Evolutionary conservation across 345 rosid genomes (phyloP), one percentile per base, ranked within the genome.

Genomic region (Eucalyptus curtisii): DNA sequence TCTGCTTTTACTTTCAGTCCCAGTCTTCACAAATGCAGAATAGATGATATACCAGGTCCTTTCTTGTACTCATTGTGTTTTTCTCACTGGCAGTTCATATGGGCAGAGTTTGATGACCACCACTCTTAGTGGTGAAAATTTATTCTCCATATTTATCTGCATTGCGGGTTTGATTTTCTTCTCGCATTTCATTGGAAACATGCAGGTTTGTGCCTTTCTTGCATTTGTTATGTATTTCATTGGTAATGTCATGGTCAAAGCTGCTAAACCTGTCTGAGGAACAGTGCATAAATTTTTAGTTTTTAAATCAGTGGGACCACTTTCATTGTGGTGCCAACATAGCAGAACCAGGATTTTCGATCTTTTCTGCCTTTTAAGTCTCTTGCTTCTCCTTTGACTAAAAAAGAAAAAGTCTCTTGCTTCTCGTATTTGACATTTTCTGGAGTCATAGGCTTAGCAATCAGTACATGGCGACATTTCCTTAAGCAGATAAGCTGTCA

Each of bases 151-250:
- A 91, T 57, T 92, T 79, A 93, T 97, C 31, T 94, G 96, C 92
- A 95, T 97, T 10, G 91, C 90, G 27, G 98, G 98, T 49, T 93
- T 96, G 16, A 94, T 95, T 86, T 92, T 97, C 92, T 97, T 95
- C 92, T 95, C 96, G 24, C 98, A 95, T 94, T 95, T 97, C 79
- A 95, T 97, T 42, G 98, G 99, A 52, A 95, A 96, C 88, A 94
- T 97, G 93, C 99, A 95, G 96, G 98, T 96, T 27, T 53, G 57
- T 76, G 45, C 37, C 53, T 80, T 12, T 40, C 37, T 44, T 76
- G 27, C 17, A 22, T 31, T 42, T 86, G 71, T 47, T 55, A 20
- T 17, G 22, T 87, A 40, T 76, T 68, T 76, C 13, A 24, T 40
- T 20, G 24, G 81, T 66, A 42, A 49, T 76, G 33, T 76, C 33